Evolutionary conservation across 805 yeast genomes (phyloP).

Genomic region (Ogataea henricii): DNA sequence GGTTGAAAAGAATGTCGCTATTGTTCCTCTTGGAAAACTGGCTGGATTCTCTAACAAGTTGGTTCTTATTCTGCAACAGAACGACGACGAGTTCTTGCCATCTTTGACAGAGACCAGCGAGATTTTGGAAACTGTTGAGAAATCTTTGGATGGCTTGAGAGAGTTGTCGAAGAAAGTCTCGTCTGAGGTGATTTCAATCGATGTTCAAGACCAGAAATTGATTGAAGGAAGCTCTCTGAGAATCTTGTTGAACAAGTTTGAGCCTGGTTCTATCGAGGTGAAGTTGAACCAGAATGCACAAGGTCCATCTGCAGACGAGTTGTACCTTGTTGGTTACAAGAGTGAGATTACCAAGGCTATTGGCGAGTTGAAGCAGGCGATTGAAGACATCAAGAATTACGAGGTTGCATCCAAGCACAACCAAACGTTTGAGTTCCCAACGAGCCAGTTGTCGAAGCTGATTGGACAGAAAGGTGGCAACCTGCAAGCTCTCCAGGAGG

Average conservation of each 20-base stretch:
- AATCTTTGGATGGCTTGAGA: slow-evolving; percentile 58
- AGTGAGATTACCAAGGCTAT: slow-evolving; percentile 57
- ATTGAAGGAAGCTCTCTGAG: slow-evolving; percentile 62
- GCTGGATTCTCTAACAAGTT: slow-evolving; percentile 47
- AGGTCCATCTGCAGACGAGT: slow-evolving; percentile 47
- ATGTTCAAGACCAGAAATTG: slow-evolving; percentile 55
- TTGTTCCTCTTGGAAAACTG: slow-evolving; percentile 58
- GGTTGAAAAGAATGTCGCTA: slow-evolving; percentile 48
- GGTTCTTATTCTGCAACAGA: slow-evolving; percentile 54
- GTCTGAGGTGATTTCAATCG: slow-evolving; percentile 51
- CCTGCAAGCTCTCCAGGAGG: slow-evolving; percentile 66
- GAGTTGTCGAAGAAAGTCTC: slow-evolving; percentile 56
- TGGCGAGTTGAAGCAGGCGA: slow-evolving; percentile 52
- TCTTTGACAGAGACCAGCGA: slow-evolving; percentile 57
- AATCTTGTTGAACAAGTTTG: slow-evolving; percentile 34
- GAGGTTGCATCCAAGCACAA: slow-evolving; percentile 42
- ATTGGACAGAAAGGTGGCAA: slow-evolving; percentile 89
- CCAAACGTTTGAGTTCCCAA: slow-evolving; percentile 61
- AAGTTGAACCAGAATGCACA: slow-evolving; percentile 48
- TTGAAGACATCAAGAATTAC: slow-evolving; percentile 48
- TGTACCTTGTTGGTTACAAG: slow-evolving; percentile 71
- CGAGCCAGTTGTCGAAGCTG: slow-evolving; percentile 68
- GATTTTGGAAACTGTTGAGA: slow-evolving; percentile 56
- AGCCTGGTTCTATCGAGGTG: slow-evolving; percentile 41
- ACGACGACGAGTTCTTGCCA: slow-evolving; percentile 73